Evolutionary conservation across 2,329 filamentous ascomycete genomes (phyloP).

Genomic region (Leptographium wingfieldii): DNA sequence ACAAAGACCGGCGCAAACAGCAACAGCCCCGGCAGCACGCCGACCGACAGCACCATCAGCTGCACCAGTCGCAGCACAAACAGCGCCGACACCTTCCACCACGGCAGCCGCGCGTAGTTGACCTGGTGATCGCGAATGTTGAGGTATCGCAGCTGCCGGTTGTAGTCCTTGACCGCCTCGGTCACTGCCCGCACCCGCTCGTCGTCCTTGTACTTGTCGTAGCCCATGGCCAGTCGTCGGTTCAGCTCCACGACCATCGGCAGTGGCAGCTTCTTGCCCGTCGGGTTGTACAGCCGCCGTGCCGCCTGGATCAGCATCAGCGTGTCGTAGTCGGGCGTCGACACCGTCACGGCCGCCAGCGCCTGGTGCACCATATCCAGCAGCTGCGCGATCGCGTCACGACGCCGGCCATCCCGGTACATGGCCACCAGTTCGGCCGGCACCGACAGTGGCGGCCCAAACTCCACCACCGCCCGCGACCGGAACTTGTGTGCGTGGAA

Average conservation of each 20-base stretch:
- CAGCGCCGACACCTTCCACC: conserved; percentile 60
- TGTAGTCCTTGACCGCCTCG: conserved; percentile 70
- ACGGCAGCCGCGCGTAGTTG: conserved; percentile 75
- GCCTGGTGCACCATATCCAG: conserved; percentile 79
- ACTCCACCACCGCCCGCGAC: conserved; percentile 89
- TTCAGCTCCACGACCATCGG: conserved; percentile 92
- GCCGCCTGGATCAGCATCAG: conserved; percentile 95
- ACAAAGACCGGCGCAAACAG: conserved; percentile 86
- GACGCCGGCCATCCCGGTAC: conserved; percentile 70
- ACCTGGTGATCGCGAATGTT: conserved; percentile 91
- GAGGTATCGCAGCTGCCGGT: conserved; percentile 71
- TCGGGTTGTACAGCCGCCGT: conserved; percentile 83
- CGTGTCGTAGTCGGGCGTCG: conserved; percentile 87
- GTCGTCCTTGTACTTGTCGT: conserved; percentile 85
- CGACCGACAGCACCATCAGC: conserved; percentile 61
- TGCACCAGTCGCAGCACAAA: conserved; percentile 73
- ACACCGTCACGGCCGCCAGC: conserved; percentile 79
- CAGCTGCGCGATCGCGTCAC: conserved; percentile 76
- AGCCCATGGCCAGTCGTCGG: conserved; percentile 78
- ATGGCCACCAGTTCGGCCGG: conserved; percentile 70
- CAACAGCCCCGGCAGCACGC: conserved; percentile 73
- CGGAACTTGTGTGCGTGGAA: conserved; percentile 98
- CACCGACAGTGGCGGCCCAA: conserved; percentile 79
- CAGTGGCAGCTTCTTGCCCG: conserved; percentile 83
- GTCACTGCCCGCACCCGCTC: conserved; percentile 67